Evolutionary conservation across 1,284 basidiomycete genomes (phyloP), one percentile per base, ranked within the genome.

Genomic region (Gyrodon tennesseensis): DNA sequence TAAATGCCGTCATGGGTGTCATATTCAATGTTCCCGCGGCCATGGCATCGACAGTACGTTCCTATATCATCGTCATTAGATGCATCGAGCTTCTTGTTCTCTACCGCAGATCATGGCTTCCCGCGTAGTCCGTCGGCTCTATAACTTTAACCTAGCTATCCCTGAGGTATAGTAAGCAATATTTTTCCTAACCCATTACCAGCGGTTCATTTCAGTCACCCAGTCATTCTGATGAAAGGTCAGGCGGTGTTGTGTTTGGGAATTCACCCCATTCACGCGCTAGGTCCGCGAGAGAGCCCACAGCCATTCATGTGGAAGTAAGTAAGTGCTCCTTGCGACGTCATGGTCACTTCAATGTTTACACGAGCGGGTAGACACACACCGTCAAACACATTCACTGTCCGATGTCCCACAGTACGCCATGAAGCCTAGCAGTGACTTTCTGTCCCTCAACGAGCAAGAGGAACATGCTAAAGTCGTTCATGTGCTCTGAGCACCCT

Each of bases 121-220:
- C 66, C 85, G 89, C n/a, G 86, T 83, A 25, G 89, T 90, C 27
- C 84, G 89, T 58, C 79, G 88, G 44, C 75, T 90, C 55, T 83
- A 83, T 46, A 87, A 85, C 69, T 89, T 84, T 76, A 81, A 81
- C n/a, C 74, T 77, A 31, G 72, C 76, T 46, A 82, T 82, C 8
- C 80, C 84, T 2, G 86, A 89, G 69, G 77, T 88, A 67, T 87
- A 83, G 85, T 87, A 77, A 54, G 85, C 74, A 64, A 61, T 63
- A 23, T 64, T 48, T 65, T 46, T 66, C 58, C 59, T 31, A 43
- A 5, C 7, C 8, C 23, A 7, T 54, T 39, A 29, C 40, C 8
- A 18, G 40, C 0, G 3, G 13, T 48, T 72, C 25, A 75, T n/a
- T 51, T 56, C 27, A 13, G 41, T 53, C 21, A 44, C 25, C 8